Evolutionary conservation across 495 filamentous ascomycete species (phyloP), one percentile per base, ranked within the genome.

Genomic region (Platismatia glauca): DNA sequence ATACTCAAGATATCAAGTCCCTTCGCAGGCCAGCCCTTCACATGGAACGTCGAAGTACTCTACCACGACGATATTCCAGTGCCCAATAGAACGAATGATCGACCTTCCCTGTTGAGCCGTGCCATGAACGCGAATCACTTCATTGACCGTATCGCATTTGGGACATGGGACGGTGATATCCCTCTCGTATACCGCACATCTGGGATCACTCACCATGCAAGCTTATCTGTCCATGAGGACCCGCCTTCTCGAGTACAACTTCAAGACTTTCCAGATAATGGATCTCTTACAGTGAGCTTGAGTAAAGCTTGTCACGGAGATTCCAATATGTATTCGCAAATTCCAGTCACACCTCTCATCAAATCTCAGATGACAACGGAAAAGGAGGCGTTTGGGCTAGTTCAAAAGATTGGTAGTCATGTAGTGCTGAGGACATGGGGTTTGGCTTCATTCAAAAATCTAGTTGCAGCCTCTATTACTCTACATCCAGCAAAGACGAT

Each of bases 401-500:
- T 76, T 18, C 71, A 73, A 24, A 78, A 80, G 38, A 70, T 82
- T 24, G 75, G 75, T 13, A 78, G 75, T 18, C 63, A 79, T 53
- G 71, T 72, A 9, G 57, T 74, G 16, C 70, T 73, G 20, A 75
- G 78, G 61, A 69, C 76, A n/a, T 82, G 81, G 80, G 82, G 82
- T 18, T 62, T 83, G 0, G 71, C 78, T n/a, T 74, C 76, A 16
- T 67, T 74, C 24, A 68, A 71, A 18, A 73, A 75, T 41, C 66
- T 76, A 4, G 31, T 75, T 41, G 79, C 76, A 1, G 71, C 71
- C 3, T 76, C 76, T 22, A 68, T 79, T 57, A 79, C 76, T 2
- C 58, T 75, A 58, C 79, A 84, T 63, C 80, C 81, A 0, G 78
- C 76, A 9, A 77, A 83, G 65, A 77, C 79, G 72, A 63, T 83